Percentiles rank a stretch among this genome's conserved stretches.
phyloP scores from a whole-genome alignment of 1,139 yeast genomes.

The Blastobotrys arbuscula region DNA sequence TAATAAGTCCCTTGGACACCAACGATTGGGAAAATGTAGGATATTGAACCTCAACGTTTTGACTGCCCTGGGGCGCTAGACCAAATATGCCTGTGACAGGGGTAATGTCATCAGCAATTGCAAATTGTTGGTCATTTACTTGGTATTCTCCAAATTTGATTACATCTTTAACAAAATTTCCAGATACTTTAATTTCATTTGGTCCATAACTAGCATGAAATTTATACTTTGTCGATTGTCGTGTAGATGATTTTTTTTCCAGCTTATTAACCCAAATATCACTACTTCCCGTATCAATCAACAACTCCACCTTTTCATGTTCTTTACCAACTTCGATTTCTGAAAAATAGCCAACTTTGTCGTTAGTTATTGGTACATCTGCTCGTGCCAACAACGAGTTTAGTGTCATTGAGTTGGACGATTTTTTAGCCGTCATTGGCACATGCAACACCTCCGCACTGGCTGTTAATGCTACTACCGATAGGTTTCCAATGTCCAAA shows the following conservation, averaged over 20 bases:
- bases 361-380: slow-evolving; percentile 4
- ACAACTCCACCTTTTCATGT: slow-evolving; percentile 18
- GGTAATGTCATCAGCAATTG: slow-evolving; percentile 24
- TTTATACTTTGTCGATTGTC: neutral
- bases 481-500: neutral
- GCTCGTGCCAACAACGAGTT: neutral
- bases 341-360: slow-evolving; percentile 11
- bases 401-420: neutral
- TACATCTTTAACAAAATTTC: slow-evolving; percentile 81
- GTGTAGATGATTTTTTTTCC: slow-evolving; percentile 8
- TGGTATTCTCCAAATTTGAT: slow-evolving; percentile 40
- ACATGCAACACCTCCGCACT: neutral
- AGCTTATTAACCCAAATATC: slow-evolving; percentile 50
- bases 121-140: slow-evolving; percentile 10
- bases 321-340: slow-evolving; percentile 22
- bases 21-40: slow-evolving; percentile 22
- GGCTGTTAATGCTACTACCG: neutral
- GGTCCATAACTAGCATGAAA: slow-evolving; percentile 6
- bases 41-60: slow-evolving; percentile 23
- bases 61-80: slow-evolving; percentile 44
- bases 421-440: neutral
- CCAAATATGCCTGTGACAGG: slow-evolving; percentile 48
- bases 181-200: slow-evolving; percentile 31
- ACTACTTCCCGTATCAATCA: slow-evolving; percentile 61
- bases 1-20: slow-evolving; percentile 44